A percentile compares a stretch with the other conserved stretches of the same genome.
Evolutionary conservation across 1,284 basidiomycete species (phyloP).

Genomic region (Anthracocystis panici-leucophaei): DNA sequence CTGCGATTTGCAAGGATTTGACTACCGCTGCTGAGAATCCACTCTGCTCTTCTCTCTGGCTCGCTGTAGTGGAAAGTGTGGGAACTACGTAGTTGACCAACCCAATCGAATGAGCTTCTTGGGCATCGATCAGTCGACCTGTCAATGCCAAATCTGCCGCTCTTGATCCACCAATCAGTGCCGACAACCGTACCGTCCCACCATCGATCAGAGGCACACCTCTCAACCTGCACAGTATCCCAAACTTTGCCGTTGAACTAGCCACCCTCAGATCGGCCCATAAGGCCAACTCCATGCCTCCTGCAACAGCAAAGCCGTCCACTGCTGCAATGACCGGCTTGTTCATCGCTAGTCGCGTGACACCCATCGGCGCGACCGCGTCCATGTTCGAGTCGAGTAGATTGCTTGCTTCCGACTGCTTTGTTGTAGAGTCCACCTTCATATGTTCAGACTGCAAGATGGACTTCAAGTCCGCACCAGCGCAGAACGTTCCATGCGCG

Average conservation of each 20-base stretch:
- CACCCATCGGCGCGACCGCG: constrained; percentile 42
- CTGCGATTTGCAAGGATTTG: constrained; percentile 29
- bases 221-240: constrained; percentile 39
- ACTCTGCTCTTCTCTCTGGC: background rate
- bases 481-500: constrained; percentile 28
- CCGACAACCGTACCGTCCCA: constrained; percentile 34
- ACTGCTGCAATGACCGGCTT: constrained; percentile 48
- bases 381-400: constrained; percentile 44
- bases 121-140: constrained; percentile 28
- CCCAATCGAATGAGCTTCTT: constrained; percentile 31
- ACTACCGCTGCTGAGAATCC: constrained; percentile 26
- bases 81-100: constrained; percentile 37
- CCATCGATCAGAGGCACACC: constrained; percentile 51
- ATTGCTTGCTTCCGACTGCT: constrained; percentile 9
- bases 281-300: constrained; percentile 39
- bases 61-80: background rate
- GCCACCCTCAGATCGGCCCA: constrained; percentile 48
- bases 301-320: constrained; percentile 44
- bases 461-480: constrained; percentile 43
- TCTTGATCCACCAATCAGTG: constrained; percentile 34
- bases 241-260: constrained; percentile 19
- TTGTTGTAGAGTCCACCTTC: background rate
- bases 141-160: constrained; percentile 39
- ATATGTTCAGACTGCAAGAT: constrained; percentile 10
- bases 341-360: constrained; percentile 42